Base-by-base conservation (phyloP, 306 rosid genomes). In the Coriaria nepalensis region DNA sequence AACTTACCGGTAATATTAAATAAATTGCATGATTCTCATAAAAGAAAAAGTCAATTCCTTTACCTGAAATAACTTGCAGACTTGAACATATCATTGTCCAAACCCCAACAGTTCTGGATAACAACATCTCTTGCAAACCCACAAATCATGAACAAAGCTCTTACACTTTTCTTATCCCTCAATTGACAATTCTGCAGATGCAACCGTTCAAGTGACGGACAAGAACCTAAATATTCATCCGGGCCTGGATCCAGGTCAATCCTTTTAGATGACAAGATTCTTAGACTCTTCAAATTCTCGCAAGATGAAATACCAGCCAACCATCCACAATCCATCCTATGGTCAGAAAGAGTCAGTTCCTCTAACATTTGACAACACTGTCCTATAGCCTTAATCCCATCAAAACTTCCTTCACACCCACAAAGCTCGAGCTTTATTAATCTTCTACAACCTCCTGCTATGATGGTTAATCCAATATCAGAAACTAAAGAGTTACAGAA, bases 311-410 rank as follows among this genome's bases (percentile, higher is more conserved):
- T 61, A 32, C 72, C 96, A 0, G 87, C 83, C 46, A 82, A 47
- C 96, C 96, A 87, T n/a, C 94, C 96, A 37, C 63, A 56, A 33
- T 87, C 96, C 96, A 87, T 87, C 63, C 84, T 77, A 40, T 82
- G 96, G 63, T 82, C 87, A 44, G 69, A 67, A 14, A 82, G 4
- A 2, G 75, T 75, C 72, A 87, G 56, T 14, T 87, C 96, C 71
- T 87, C 96, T 68, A 87, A 50, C 96, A 87, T 87, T 41, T 66
- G 77, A 59, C 96, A 87, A 39, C 96, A 87, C 59, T 70, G 72
- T 47, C 94, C 96, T 40, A 87, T 75, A 2, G 96, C 94, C 63
- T 87, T 87, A 32, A 87, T 57, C 64, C 96, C 94, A 55, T 82
- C 96, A 33, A 74, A 87, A 56, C 96, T 78, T 13, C 96, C 96